These are phyloP conservation scores for Sugiyamaella xylanicola DNA, from an alignment of 1,139 yeast species.

Conservation along the genomic window DNA sequence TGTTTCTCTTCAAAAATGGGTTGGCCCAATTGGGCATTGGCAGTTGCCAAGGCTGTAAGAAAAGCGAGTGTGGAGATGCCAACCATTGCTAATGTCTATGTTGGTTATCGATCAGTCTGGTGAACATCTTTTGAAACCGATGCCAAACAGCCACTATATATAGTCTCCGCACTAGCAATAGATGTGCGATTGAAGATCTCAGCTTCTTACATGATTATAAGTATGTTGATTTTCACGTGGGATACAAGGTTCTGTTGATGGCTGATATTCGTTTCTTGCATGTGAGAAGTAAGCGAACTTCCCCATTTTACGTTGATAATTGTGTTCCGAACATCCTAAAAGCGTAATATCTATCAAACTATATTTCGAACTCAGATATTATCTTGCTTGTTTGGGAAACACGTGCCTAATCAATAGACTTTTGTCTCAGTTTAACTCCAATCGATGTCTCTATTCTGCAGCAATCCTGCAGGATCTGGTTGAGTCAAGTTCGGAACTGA, in stretches of 20 bases:
- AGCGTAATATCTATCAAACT: background rate
- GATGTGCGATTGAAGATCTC: background rate
- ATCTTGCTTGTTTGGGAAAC: background rate
- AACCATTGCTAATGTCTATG: background rate
- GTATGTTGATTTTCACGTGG: background rate
- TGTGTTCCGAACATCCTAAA: background rate
- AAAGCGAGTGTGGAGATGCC: slow-evolving; percentile 6
- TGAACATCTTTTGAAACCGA: background rate
- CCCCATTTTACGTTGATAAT: background rate
- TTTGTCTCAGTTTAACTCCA: background rate
- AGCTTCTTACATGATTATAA: background rate
- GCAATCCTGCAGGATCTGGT: background rate
- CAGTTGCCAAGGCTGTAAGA: slow-evolving; percentile 4
- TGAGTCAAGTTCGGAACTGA: background rate
- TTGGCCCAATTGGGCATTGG: slow-evolving; percentile 15
- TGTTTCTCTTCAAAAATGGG: slow-evolving; percentile 45
- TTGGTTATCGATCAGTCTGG: background rate
- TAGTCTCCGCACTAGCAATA: background rate
- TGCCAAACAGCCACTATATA: background rate
- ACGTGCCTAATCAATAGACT: background rate
- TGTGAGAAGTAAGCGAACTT: background rate
- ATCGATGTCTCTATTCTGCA: background rate
- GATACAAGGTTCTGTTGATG: background rate
- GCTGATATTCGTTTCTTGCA: background rate
- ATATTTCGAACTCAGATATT: background rate